These are phyloP conservation scores for Diaporthe aspalathi DNA, from an alignment of 2,329 filamentous ascomycete genomes.

Conservation along the genomic window DNA sequence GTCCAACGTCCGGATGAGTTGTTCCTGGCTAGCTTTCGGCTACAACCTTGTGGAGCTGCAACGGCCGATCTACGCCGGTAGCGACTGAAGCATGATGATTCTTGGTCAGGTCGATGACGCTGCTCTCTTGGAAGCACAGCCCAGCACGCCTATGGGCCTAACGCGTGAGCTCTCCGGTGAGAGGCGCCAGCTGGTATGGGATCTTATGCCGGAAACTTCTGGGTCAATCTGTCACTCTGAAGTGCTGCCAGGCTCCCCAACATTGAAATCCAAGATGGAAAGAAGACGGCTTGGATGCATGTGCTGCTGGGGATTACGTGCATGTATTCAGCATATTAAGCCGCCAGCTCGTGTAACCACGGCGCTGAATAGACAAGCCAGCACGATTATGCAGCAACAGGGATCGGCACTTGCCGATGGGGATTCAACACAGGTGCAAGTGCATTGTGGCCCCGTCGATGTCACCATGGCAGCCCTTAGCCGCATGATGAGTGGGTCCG, in stretches of 20 bases:
- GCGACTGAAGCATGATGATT: background rate
- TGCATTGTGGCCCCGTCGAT: constrained; percentile 24
- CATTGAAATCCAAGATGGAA: background rate
- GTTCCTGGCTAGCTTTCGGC: constrained; percentile 5
- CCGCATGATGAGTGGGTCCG: constrained; percentile 29
- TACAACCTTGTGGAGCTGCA: background rate
- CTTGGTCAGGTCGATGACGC: constrained; percentile 5
- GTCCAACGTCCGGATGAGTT: background rate
- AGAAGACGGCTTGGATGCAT: background rate
- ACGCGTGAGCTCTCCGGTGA: background rate
- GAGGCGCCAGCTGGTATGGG: too few species aligned
- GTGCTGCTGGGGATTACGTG: too few species aligned
- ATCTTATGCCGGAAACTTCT: background rate
- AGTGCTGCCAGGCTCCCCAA: background rate
- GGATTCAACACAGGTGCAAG: background rate
- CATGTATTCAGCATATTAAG: background rate
- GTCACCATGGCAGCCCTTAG: constrained; percentile 25
- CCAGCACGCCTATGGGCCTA: background rate
- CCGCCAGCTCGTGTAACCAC: constrained; percentile 8
- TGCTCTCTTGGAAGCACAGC: constrained; percentile 15
- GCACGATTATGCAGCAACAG: constrained; percentile 20
- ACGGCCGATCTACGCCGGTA: background rate
- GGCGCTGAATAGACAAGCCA: too few species aligned
- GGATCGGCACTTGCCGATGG: constrained; percentile 25
- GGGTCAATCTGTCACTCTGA: background rate